Percentiles rank a stretch among this genome's conserved stretches.
phyloP scores from a whole-genome alignment of 805 yeast species.

The Metschnikowia continentalis region DNA sequence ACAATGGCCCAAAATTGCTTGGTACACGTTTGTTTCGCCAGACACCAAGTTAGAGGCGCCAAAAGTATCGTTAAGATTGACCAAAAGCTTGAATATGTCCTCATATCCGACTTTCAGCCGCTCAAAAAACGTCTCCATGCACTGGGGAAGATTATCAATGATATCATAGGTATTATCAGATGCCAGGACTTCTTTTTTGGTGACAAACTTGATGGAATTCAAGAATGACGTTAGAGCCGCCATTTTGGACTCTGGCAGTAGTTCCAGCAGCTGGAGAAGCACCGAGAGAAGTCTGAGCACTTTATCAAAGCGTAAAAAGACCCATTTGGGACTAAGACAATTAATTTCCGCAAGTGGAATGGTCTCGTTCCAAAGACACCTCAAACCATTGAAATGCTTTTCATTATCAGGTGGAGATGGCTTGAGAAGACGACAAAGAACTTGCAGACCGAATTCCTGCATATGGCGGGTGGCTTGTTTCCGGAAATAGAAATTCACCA shows the following conservation, averaged over 20 bases:
- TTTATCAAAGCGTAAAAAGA: slow-evolving; percentile 27
- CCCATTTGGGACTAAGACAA: slow-evolving; percentile 34
- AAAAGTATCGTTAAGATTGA: slow-evolving; percentile 32
- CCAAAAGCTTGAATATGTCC: slow-evolving; percentile 21
- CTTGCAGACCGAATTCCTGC: slow-evolving; percentile 28
- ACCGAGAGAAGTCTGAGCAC: slow-evolving; percentile 24
- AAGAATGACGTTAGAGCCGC: slow-evolving; percentile 23
- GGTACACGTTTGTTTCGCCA: slow-evolving; percentile 10
- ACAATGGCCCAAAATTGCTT: slow-evolving; percentile 7
- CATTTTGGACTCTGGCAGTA: slow-evolving; percentile 24
- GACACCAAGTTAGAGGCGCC: slow-evolving; percentile 23
- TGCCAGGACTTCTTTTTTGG: slow-evolving; percentile 28
- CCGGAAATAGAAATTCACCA: slow-evolving; percentile 32
- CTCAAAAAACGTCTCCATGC: slow-evolving; percentile 22
- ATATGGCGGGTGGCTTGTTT: slow-evolving; percentile 20
- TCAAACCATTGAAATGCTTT: slow-evolving; percentile 21
- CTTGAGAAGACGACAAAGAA: slow-evolving; percentile 25
- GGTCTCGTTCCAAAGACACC: slow-evolving; percentile 33
- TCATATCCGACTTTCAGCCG: slow-evolving; percentile 17
- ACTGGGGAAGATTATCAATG: slow-evolving; percentile 28
- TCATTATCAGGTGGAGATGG: slow-evolving; percentile 18
- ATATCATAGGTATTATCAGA: slow-evolving; percentile 31
- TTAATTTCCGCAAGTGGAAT: slow-evolving; percentile 27
- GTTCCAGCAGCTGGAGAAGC: slow-evolving; percentile 22
- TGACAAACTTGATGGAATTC: slow-evolving; percentile 21